Percentiles rank a stretch among this genome's conserved stretches.
Evolutionary conservation across 1,284 basidiomycete genomes (phyloP).

Genomic region (Butyriboletus appendiculatus): DNA sequence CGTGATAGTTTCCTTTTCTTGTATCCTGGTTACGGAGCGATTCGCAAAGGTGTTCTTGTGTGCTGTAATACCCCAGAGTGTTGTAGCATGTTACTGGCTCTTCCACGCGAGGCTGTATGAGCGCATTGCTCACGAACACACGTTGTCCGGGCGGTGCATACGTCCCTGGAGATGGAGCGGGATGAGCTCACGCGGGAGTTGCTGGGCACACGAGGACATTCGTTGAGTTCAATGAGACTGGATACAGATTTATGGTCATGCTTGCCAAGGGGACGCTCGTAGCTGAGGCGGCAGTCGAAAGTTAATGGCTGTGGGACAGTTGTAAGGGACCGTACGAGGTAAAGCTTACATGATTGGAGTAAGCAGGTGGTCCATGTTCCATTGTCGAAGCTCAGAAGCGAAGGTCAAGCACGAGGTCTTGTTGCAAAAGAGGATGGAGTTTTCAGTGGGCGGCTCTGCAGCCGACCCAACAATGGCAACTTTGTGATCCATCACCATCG

Average conservation of each 20-base stretch:
- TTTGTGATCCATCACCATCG: conserved; percentile 30
- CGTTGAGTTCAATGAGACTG: neutral
- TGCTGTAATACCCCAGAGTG: conserved; percentile 20
- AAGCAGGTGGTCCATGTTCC: conserved; percentile 24
- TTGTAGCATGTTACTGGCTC: conserved; percentile 6
- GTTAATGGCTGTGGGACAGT: neutral
- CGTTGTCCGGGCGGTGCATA: conserved; percentile 14
- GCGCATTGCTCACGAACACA: conserved; percentile 14
- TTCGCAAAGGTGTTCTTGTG: conserved; percentile 12
- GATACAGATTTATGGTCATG: neutral
- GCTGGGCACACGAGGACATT: neutral
- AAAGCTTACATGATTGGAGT: conserved; percentile 24
- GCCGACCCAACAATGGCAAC: conserved; percentile 24
- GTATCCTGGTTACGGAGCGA: conserved; percentile 21
- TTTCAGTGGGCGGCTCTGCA: conserved; percentile 1
- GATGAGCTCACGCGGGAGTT: neutral
- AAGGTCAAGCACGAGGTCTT: conserved; percentile 22
- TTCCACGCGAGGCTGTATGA: conserved; percentile 9
- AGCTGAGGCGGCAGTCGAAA: conserved; percentile 3
- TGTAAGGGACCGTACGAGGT: conserved; percentile 6
- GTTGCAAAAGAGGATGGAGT: conserved; percentile 20
- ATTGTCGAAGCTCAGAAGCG: conserved; percentile 28
- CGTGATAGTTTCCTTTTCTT: conserved; percentile 22
- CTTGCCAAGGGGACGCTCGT: conserved; percentile 11
- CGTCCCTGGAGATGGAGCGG: conserved; percentile 2